These are phyloP conservation scores for Cyclotella cryptica DNA, from an alignment of 108 stramenopile species.

Conservation along the genomic window DNA sequence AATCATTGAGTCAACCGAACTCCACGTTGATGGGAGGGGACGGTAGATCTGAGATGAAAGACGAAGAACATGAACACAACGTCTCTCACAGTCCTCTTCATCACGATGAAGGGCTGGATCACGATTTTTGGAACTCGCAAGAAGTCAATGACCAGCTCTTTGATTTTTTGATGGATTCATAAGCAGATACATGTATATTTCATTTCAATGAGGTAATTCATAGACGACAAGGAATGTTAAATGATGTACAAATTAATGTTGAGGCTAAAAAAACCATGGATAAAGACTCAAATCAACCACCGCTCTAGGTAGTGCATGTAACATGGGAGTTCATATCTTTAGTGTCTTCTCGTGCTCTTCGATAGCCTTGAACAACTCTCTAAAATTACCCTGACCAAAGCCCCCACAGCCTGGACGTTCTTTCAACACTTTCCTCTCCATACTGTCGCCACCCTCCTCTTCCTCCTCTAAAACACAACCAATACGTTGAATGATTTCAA, in stretches of 20 bases:
- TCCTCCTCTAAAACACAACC: slow-evolving; percentile 71
- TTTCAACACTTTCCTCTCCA: slow-evolving; percentile 5
- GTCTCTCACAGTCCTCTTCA: slow-evolving; percentile 2
- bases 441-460: slow-evolving; percentile 38
- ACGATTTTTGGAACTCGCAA: slow-evolving; percentile 80
- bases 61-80: slow-evolving; percentile 25
- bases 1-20: neutral
- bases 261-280: no score
- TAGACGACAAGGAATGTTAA: no score
- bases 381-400: slow-evolving; percentile 92
- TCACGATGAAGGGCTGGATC: slow-evolving; percentile 14
- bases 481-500: slow-evolving; percentile 93
- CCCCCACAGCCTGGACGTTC: slow-evolving; percentile 88
- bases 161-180: slow-evolving; percentile 81
- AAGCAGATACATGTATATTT: neutral
- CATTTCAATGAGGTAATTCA: no score
- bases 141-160: slow-evolving; percentile 84
- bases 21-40: neutral
- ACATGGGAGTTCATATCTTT: slow-evolving; percentile 45
- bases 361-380: slow-evolving; percentile 88
- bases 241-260: no score
- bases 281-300: no score
- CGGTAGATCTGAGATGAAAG: neutral
- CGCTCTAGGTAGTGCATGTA: no score
- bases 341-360: slow-evolving; percentile 83